Base-by-base conservation (phyloP, 2,329 filamentous ascomycete species). In the Aspergillus spinulosporus region DNA sequence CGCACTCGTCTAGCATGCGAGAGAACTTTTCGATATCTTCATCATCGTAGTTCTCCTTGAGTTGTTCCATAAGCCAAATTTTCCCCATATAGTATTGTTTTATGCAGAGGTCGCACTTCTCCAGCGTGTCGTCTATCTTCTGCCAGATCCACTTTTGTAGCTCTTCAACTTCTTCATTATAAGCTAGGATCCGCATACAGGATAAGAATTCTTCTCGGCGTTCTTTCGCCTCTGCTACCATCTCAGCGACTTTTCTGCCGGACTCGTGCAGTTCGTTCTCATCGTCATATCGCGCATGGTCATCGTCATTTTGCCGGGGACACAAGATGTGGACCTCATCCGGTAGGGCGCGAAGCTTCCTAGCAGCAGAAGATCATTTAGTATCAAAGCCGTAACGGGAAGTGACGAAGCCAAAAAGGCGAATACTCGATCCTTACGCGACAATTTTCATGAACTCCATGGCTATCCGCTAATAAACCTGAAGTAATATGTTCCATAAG, bases 71-170 rank as follows among this genome's bases (percentile, higher is more conserved):
- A 60, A 88, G 83, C 54, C 78, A 75, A 58, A 83, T 82, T 59
- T 89, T 86, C 32, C 81, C 82, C 67, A 84, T 85, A 71, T 92
- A 89, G 82, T 89, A 92, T 63, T 86, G 86, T 59, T 85, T 80
- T 50, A 89, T 86, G 68, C 89, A 92, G 50, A 83, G 79, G 52
- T 90, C 84, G 72, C 89, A 92, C 56, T 75, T 78, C 56, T 79
- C 82, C 26, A 92, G 77, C 39, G 82, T 81, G 8, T 76, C 70
- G 60, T 87, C 83, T 15, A 88, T 77, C 15, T 82, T 79, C 4
- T 73, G 66, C 51, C 78, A 80, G 65, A 90, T 88, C 60, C 84
- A 82, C 12, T 80, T 76, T 42, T 86, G 78, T 73, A 87, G 82
- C 57, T 80, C 77, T 28, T 83, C 82, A 2, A 83, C 82, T 49